phyloP scores from a whole-genome alignment of 345 rosid genomes.

The Rhodamnia argentea region DNA sequence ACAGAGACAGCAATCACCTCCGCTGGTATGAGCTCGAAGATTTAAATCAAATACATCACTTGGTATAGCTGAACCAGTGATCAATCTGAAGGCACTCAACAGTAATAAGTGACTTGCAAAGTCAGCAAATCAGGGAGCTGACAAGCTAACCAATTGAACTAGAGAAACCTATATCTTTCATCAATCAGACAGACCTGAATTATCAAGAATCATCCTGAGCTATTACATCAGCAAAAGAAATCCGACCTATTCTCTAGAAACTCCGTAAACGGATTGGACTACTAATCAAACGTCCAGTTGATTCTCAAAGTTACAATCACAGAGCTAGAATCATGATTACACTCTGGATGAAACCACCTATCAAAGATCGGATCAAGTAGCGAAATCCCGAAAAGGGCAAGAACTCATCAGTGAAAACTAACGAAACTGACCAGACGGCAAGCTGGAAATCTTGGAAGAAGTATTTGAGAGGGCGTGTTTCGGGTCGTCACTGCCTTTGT shows the following conservation, averaged over 20 bases:
- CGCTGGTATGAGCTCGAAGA: background rate
- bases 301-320: background rate
- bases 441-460: conserved; percentile 49
- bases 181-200: background rate
- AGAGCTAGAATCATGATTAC: background rate
- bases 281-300: background rate
- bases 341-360: background rate
- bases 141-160: background rate
- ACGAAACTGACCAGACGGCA: conserved; percentile 50
- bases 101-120: background rate
- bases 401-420: background rate
- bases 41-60: background rate
- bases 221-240: background rate
- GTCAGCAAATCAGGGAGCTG: background rate
- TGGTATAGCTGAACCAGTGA: background rate
- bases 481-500: conserved; percentile 36
- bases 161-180: background rate
- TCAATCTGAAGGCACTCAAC: background rate
- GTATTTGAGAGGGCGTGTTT: conserved; percentile 36
- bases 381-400: background rate
- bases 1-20: background rate
- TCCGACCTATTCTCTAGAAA: background rate
- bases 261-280: background rate
- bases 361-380: conserved; percentile 26
- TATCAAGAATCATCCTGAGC: background rate